Percentiles rank a stretch among this genome's conserved stretches.
Evolutionary conservation across 768 basidiomycete species (phyloP).

Genomic region (Tylopilus felleus): DNA sequence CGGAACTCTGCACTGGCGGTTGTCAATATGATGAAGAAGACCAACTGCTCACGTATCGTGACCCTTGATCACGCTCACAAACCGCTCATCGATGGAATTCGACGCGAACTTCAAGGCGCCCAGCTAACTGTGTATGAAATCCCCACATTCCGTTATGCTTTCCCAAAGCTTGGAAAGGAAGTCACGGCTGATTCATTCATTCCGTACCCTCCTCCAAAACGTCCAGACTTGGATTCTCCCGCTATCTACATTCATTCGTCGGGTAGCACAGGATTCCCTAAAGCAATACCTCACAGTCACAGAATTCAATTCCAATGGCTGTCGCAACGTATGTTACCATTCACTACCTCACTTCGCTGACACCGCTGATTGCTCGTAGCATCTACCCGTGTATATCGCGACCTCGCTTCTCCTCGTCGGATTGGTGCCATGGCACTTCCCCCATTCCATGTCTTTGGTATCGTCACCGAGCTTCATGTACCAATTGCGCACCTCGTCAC

Average conservation of each 20-base stretch:
- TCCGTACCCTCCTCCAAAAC: conserved; percentile 14
- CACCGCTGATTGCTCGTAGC: conserved; percentile 1
- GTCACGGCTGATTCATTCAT: conserved; percentile 12
- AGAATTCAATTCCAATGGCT: conserved; percentile 35
- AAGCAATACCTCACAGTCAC: conserved; percentile 40
- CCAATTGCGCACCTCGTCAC: conserved; percentile 19
- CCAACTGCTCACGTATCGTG: conserved; percentile 18
- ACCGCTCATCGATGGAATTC: conserved; percentile 11
- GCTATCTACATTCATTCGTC: conserved; percentile 48
- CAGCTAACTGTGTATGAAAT: conserved; percentile 16
- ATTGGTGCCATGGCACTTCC: conserved; percentile 25
- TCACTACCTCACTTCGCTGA: background rate
- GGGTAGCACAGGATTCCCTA: conserved; percentile 50
- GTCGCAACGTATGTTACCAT: conserved; percentile 30
- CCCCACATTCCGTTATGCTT: conserved; percentile 28
- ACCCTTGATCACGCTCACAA: conserved; percentile 18
- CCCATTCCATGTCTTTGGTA: conserved; percentile 26
- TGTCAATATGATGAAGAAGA: conserved; percentile 21
- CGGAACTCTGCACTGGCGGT: conserved; percentile 44
- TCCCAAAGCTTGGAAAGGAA: conserved; percentile 40
- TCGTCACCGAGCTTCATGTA: conserved; percentile 11
- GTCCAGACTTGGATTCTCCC: conserved; percentile 32
- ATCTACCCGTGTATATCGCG: background rate
- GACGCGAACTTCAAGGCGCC: background rate
- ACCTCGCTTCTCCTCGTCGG: conserved; percentile 16